phyloP scores from a whole-genome alignment of 192 early-diverging fungal species.

The Podila horticola region DNA sequence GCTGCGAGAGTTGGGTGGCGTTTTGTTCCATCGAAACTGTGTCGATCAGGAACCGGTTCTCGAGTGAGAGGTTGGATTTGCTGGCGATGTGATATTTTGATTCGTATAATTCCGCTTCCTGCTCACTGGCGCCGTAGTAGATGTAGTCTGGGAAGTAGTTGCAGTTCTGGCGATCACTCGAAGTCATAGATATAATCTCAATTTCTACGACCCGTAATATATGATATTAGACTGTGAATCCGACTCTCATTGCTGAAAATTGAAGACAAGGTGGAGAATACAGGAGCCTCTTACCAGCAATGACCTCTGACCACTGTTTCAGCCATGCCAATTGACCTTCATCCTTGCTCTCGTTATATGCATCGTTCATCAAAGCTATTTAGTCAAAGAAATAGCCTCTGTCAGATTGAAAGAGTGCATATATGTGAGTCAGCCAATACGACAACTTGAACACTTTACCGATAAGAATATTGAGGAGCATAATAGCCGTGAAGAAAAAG shows the following conservation, averaged over 20 bases:
- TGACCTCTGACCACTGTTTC: slow-evolving; percentile 50
- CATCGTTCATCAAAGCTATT: slow-evolving; percentile 50
- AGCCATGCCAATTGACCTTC: slow-evolving; percentile 45
- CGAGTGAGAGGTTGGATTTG: slow-evolving; percentile 43
- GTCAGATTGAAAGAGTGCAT: too few species aligned
- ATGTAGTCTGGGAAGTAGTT: slow-evolving; percentile 49
- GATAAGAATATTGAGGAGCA: slow-evolving; percentile 44
- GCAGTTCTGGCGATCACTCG: slow-evolving; percentile 34
- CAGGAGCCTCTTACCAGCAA: slow-evolving; percentile 17
- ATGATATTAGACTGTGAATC: too few species aligned
- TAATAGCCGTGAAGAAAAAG: slow-evolving; percentile 48
- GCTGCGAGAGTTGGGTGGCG: slow-evolving; percentile 8
- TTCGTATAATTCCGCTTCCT: slow-evolving; percentile 43
- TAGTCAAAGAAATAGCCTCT: neutral
- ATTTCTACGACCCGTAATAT: slow-evolving; percentile 18
- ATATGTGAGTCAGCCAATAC: neutral
- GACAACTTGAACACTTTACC: slow-evolving; percentile 6
- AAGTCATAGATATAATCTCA: slow-evolving; percentile 28
- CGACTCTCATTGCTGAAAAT: too few species aligned
- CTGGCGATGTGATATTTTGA: slow-evolving; percentile 32
- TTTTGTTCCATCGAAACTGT: slow-evolving; percentile 25
- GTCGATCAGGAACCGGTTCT: slow-evolving; percentile 41
- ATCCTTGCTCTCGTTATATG: slow-evolving; percentile 39
- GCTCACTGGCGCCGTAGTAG: slow-evolving; percentile 46
- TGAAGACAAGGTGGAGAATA: neutral